A percentile compares a stretch with the other conserved stretches of the same genome.
Conservation (phyloP, 495 filamentous ascomycete species). For the Letharia lupina region DNA sequence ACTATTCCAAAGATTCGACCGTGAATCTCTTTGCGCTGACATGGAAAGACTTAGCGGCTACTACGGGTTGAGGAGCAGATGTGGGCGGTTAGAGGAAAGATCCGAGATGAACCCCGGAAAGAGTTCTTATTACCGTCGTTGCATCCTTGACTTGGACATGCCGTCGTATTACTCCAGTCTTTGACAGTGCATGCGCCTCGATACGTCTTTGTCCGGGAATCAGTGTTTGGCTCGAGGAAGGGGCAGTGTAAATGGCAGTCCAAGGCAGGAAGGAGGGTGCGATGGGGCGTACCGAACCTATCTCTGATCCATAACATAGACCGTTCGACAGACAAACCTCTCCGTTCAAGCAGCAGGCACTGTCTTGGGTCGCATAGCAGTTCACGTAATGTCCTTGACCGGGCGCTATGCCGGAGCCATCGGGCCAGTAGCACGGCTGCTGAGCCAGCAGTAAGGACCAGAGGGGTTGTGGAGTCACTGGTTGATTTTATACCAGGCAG, state of each 20-base stretch:
- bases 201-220: conserved; percentile 2
- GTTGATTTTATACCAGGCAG: not conserved
- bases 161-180: conserved; percentile 17
- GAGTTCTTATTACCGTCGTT: conserved; percentile 8
- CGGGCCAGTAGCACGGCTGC: conserved; percentile 8
- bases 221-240: not conserved
- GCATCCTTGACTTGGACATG: conserved; percentile 15
- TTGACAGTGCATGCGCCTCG: conserved; percentile 16
- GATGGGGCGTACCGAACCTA: not conserved
- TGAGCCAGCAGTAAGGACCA: not conserved
- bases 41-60: not conserved
- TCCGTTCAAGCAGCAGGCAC: not conserved
- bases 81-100: not conserved
- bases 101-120: not conserved
- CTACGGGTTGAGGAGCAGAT: not conserved
- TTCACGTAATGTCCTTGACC: not conserved
- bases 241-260: not conserved
- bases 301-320: not conserved
- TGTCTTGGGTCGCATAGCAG: conserved; percentile 7
- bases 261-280: not conserved
- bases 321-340: conserved; percentile 17
- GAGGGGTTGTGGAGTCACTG: not conserved
- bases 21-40: not conserved
- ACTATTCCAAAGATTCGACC: conserved; percentile 2
- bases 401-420: not conserved